Percentiles rank a stretch among this genome's conserved stretches.
phyloP scores from a whole-genome alignment of 805 yeast species.

The Nakazawaea sp. region DNA sequence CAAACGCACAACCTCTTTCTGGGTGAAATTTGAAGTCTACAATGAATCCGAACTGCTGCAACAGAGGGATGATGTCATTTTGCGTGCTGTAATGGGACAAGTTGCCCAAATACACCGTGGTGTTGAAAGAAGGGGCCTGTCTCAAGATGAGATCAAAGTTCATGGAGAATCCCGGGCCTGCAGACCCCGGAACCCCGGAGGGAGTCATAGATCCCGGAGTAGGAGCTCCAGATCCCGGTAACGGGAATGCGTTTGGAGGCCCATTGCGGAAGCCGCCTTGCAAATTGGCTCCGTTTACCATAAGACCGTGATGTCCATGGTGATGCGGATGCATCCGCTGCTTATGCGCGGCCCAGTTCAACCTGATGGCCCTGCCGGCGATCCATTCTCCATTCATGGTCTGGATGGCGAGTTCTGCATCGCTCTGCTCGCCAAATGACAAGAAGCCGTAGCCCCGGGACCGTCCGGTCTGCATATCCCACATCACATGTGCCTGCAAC shows the following conservation, averaged over 20 bases:
- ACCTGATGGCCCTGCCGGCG: slow-evolving; percentile 70
- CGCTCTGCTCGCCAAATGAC: slow-evolving; percentile 56
- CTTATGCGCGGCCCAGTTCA: slow-evolving; percentile 85
- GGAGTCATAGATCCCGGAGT: slow-evolving; percentile 12
- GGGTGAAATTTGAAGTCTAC: slow-evolving; percentile 75
- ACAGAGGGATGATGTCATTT: slow-evolving; percentile 62
- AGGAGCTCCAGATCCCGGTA: background rate
- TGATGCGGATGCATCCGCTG: slow-evolving; percentile 22
- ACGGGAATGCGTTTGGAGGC: slow-evolving; percentile 13
- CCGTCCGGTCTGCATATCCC: slow-evolving; percentile 94
- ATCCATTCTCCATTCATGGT: slow-evolving; percentile 69
- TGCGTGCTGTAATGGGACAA: slow-evolving; percentile 72
- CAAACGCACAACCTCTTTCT: slow-evolving; percentile 85
- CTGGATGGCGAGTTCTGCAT: slow-evolving; percentile 68
- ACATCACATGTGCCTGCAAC: slow-evolving; percentile 87
- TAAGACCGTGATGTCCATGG: slow-evolving; percentile 9
- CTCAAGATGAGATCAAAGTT: slow-evolving; percentile 64
- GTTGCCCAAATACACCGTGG: slow-evolving; percentile 85
- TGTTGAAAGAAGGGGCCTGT: slow-evolving; percentile 77
- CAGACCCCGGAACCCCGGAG: no score
- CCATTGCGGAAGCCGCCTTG: slow-evolving; percentile 18
- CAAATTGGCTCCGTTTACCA: slow-evolving; percentile 2
- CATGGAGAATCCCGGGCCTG: slow-evolving; percentile 30
- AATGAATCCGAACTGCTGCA: slow-evolving; percentile 77
- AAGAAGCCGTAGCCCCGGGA: slow-evolving; percentile 92